phyloP scores from a whole-genome alignment of 2,329 filamentous ascomycete genomes.

The Alternaria viburni region DNA sequence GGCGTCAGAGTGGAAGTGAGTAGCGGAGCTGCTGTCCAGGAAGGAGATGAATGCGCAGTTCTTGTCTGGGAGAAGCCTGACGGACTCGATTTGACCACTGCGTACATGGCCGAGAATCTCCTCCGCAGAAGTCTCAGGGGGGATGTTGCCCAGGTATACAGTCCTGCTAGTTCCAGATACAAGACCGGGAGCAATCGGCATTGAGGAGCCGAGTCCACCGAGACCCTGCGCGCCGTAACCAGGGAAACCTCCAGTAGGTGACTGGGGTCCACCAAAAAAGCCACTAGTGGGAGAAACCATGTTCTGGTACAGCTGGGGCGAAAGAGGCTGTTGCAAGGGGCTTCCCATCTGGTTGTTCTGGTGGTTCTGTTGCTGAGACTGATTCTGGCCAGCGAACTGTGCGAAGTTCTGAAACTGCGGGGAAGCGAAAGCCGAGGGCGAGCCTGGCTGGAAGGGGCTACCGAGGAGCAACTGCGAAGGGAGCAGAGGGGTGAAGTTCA shows the following conservation, averaged over 20 bases:
- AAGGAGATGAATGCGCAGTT: constrained; percentile 99
- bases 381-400: constrained; percentile 64
- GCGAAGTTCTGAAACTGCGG: constrained; percentile 89
- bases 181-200: constrained; percentile 78
- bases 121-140: constrained; percentile 94
- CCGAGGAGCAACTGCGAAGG: constrained; percentile 94
- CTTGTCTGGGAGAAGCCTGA: constrained; percentile 95
- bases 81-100: constrained; percentile 98
- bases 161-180: constrained; percentile 92
- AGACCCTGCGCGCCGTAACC: constrained; percentile 66
- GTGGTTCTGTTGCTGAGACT: constrained; percentile 66
- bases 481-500: constrained; percentile 97
- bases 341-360: constrained; percentile 71
- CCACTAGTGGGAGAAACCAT: constrained; percentile 87
- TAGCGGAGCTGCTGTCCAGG: constrained; percentile 94
- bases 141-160: constrained; percentile 97
- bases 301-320: constrained; percentile 81
- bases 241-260: constrained; percentile 78
- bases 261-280: constrained; percentile 81
- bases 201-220: constrained; percentile 72
- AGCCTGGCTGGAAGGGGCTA: constrained; percentile 95
- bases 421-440: constrained; percentile 85
- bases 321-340: constrained; percentile 73
- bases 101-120: constrained; percentile 96
- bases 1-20: constrained; percentile 98